A percentile compares a stretch with the other conserved stretches of the same genome.
phyloP scores from a whole-genome alignment of 2,329 filamentous ascomycete genomes.

The Fusarium sacchari region DNA sequence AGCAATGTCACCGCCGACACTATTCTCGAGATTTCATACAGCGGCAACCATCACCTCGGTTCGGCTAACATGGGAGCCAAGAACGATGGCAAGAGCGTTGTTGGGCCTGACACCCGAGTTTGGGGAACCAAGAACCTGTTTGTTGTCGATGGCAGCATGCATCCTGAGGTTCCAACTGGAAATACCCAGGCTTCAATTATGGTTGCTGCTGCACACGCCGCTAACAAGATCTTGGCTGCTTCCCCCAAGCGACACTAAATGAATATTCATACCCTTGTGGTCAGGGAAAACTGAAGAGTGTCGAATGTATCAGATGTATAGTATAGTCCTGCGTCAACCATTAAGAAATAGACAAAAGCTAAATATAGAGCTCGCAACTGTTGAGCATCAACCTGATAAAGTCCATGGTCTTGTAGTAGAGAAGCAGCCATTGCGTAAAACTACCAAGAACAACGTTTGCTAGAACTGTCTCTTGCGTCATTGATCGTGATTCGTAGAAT shows the following conservation, averaged over 20 bases:
- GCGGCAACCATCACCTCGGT: slow-evolving; percentile 47
- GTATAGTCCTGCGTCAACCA: background rate
- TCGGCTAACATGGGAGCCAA: slow-evolving; percentile 45
- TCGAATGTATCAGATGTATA: background rate
- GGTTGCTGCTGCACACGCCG: slow-evolving; percentile 42
- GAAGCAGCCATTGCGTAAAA: background rate
- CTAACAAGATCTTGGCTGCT: slow-evolving; percentile 31
- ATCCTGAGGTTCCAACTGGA: slow-evolving; percentile 45
- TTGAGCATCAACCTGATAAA: background rate
- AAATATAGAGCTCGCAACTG: background rate
- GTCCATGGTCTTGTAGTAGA: background rate
- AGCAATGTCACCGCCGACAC: slow-evolving; percentile 39
- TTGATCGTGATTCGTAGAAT: slow-evolving; percentile 26
- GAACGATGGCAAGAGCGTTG: slow-evolving; percentile 47
- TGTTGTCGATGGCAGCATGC: slow-evolving; percentile 46
- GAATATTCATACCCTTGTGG: background rate
- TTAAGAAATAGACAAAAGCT: background rate
- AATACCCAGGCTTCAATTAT: slow-evolving; percentile 42
- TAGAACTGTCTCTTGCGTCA: slow-evolving; percentile 1
- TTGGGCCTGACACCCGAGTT: slow-evolving; percentile 47
- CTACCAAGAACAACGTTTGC: background rate
- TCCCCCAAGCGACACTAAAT: background rate
- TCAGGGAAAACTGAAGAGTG: background rate
- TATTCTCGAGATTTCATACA: slow-evolving; percentile 36
- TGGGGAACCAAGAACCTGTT: slow-evolving; percentile 47